Base-by-base conservation (phyloP, 2,329 filamentous ascomycete species). In the Colletotrichum viniferum region DNA sequence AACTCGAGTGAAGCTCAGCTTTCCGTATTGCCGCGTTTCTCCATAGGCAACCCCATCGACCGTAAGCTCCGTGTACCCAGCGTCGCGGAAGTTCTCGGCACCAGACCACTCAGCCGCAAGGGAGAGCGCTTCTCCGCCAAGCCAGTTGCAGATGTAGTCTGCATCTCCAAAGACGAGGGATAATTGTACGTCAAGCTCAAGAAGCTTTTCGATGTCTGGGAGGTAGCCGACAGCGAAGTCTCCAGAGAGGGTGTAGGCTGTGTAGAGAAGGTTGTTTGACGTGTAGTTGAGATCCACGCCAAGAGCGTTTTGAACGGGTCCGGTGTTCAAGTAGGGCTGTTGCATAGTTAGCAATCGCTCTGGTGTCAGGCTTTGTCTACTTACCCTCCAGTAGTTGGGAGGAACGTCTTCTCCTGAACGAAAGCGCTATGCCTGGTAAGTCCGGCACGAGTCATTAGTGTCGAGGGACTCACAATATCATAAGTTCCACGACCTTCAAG, bases 1-100 rank as follows among this genome's bases (percentile, higher is more conserved):
- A 14, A 91, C 86, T 0, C 90, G 85, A 10, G 87, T 88, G 79
- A 92, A 92, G 4, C 88, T 89, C 58, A 92, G 86, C 75, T 93
- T 94, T 4, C 92, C 93, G 76, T 89, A 91, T 80, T 95, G 92
- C 2, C 93, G 87, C 0, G 93, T 92, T 61, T 93, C 93, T 30
- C 88, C 92, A 81, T 89, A 88, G 81, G 91, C 91, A 6, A 87
- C 84, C 4, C 84, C 85, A 78, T 93, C 91, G 9, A 92, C 89
- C 18, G 89, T 84, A 69, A 96, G 88, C 7, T 91, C 88, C 0
- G 90, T 88, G 80, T 95, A 95, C 1, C 93, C 93, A 2, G 93
- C 91, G 0, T 84, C 79, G 3, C 86, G 85, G 82, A 95, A 95
- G 18, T 81, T 80, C 2, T 88, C 87, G 79, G 94, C 94, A 3